A percentile compares a stretch with the other conserved stretches of the same genome.
Evolutionary conservation across 805 yeast species (phyloP).

Genomic region (Ogataea methanolica): DNA sequence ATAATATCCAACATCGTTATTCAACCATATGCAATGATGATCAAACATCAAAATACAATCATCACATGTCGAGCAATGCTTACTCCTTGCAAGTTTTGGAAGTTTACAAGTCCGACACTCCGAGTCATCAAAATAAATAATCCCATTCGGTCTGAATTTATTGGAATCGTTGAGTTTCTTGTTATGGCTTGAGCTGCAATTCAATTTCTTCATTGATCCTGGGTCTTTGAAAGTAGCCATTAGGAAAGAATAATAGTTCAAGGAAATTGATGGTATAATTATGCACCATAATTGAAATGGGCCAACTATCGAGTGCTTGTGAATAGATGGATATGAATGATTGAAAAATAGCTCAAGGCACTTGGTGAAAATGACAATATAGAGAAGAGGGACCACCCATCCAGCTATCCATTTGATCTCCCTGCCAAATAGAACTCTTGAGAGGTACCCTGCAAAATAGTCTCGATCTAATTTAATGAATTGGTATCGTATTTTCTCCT

Average conservation of each 20-base stretch:
- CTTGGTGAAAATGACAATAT: constrained; percentile 31
- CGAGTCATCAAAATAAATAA: constrained; percentile 33
- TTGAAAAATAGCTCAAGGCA: constrained; percentile 23
- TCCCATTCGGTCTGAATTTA: not conserved
- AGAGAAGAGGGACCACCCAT: constrained; percentile 43
- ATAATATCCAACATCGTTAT: constrained; percentile 51
- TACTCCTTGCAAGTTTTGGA: constrained; percentile 70
- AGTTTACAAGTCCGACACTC: constrained; percentile 49
- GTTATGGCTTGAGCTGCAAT: constrained; percentile 3
- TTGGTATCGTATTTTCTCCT: not conserved
- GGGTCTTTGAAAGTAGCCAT: constrained; percentile 40
- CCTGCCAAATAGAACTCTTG: constrained; percentile 6
- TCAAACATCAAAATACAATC: constrained; percentile 63
- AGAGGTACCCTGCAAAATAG: constrained; percentile 21
- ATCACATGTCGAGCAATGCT: constrained; percentile 71
- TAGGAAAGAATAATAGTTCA: constrained; percentile 33
- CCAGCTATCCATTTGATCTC: constrained; percentile 21
- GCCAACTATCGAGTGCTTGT: constrained; percentile 4
- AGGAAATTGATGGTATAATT: constrained; percentile 30
- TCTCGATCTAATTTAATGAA: constrained; percentile 20
- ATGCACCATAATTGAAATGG: constrained; percentile 11
- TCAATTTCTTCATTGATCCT: constrained; percentile 30
- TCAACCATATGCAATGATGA: constrained; percentile 53
- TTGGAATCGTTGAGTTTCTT: not conserved
- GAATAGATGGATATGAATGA: constrained; percentile 16